These are phyloP conservation scores for Quercus lobata DNA, from an alignment of 331 rosid species.

Conservation along the genomic window DNA sequence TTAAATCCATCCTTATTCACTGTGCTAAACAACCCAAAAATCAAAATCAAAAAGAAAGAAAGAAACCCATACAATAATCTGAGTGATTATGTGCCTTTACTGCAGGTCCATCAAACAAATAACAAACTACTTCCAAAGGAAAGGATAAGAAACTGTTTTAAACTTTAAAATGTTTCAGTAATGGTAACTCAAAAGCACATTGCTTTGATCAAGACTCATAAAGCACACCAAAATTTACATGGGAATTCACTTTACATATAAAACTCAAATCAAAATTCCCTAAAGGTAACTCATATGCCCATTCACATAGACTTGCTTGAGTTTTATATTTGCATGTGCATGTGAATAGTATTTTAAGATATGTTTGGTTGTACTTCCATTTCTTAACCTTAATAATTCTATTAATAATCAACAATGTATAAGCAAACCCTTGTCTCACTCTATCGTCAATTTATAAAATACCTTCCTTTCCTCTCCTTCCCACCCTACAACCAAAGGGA, in stretches of 20 bases:
- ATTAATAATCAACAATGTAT: not conserved
- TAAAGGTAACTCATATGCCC: not conserved
- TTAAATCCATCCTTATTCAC: constrained; percentile 96
- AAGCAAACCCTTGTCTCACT: not conserved
- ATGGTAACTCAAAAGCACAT: too few relatives aligned
- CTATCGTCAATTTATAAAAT: not conserved
- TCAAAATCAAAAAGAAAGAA: not conserved
- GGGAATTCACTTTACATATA: too few relatives aligned
- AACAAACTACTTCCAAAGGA: not conserved
- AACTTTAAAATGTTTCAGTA: not conserved
- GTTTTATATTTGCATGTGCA: not conserved
- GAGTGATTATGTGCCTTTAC: not conserved
- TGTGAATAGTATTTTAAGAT: not conserved
- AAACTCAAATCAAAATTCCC: not conserved
- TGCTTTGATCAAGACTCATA: too few relatives aligned
- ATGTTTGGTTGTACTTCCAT: not conserved
- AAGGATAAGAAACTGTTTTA: not conserved
- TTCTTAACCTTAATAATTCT: not conserved
- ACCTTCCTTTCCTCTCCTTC: not conserved
- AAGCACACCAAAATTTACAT: too few relatives aligned
- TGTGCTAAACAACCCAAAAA: constrained; percentile 61
- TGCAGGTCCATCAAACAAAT: not conserved
- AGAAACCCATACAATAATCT: not conserved
- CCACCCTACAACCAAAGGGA: not conserved
- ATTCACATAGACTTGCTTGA: too few relatives aligned